Base-by-base conservation (phyloP, 2,329 filamentous ascomycete genomes). In the Stenocarpella maydis region DNA sequence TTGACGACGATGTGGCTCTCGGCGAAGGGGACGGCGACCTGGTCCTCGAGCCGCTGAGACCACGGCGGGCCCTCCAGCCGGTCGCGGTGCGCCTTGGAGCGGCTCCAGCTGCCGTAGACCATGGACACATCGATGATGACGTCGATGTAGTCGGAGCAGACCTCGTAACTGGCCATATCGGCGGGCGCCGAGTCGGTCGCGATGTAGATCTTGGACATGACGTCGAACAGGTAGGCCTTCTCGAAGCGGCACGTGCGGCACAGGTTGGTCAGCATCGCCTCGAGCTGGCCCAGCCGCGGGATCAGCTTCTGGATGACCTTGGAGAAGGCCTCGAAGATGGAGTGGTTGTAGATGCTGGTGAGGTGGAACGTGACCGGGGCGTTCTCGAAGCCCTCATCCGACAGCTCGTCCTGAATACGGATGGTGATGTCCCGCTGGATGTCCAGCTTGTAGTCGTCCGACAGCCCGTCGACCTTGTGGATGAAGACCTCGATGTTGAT, bases 401-500 rank as follows among this genome's bases (percentile, higher is more conserved):
- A 95, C 39, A 99, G 88, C 79, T 99, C 96, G 78, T 99, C 96
- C 76, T 97, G 94, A 72, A 98, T 97, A 47, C 94, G 91, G 78
- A 98, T 97, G 65, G 95, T 95, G 72, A 99, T 97, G 80, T 99
- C 96, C 70, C 96, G 92, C 82, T 97, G 96, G 21, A 97, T 97
- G 76, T 99, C 96, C 69, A 95, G 90, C 78, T 96, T 95, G 84
- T 96, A 98, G 80, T 99, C 96, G 74, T 98, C 96, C 34, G 93
- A 96, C 19, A 99, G 86, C n/a, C 95, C 95, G 78, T 99, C 96
- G 41, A 98, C 95, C 80, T 99, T 99, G 86, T 99, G 96, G 75
- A 99, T 97, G 80, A 99, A 98, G 63, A 99, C 95, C 78, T 98
- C 95, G 73, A 99, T 92, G 80, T 98, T 97, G 82, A 98, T 96